phyloP scores from a whole-genome alignment of 495 filamentous ascomycete genomes.

The Tuber umbilicatum region DNA sequence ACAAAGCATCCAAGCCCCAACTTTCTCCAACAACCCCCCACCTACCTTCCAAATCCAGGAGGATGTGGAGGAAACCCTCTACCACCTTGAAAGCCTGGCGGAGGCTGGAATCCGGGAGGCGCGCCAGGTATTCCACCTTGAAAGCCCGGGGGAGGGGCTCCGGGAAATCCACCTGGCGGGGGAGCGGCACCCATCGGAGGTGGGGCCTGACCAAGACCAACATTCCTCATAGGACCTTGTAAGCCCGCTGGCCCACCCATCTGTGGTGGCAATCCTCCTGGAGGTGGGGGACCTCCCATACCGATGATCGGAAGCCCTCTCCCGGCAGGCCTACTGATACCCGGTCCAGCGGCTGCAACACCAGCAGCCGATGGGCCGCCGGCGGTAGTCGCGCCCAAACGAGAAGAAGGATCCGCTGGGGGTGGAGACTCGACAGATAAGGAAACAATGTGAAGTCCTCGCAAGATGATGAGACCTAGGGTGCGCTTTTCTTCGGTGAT shows the following conservation, averaged over 20 bases:
- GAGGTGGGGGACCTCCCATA: constrained; percentile 42
- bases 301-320: constrained; percentile 74
- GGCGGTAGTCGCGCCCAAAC: constrained; percentile 67
- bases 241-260: constrained; percentile 38
- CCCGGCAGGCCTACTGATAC: constrained; percentile 85
- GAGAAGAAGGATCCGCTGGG: constrained; percentile 85
- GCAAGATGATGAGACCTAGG: constrained; percentile 87
- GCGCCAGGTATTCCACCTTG: constrained; percentile 45
- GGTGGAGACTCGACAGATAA: constrained; percentile 93
- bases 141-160: constrained; percentile 48
- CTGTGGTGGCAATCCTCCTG: constrained; percentile 36
- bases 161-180: constrained; percentile 68
- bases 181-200: constrained; percentile 78
- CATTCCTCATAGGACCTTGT: constrained; percentile 40
- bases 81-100: constrained; percentile 64
- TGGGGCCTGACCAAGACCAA: constrained; percentile 67
- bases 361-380: constrained; percentile 47
- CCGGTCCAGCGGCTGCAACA: constrained; percentile 66
- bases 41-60: constrained; percentile 68
- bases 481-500: constrained; percentile 91
- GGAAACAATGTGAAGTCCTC: constrained; percentile 86
- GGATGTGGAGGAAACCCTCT: constrained; percentile 62
- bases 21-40: constrained; percentile 43
- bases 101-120: constrained; percentile 60
- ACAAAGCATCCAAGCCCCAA: not conserved